These are phyloP conservation scores for Hygrocybe punicea DNA, from an alignment of 768 basidiomycete genomes.

Conservation along the genomic window DNA sequence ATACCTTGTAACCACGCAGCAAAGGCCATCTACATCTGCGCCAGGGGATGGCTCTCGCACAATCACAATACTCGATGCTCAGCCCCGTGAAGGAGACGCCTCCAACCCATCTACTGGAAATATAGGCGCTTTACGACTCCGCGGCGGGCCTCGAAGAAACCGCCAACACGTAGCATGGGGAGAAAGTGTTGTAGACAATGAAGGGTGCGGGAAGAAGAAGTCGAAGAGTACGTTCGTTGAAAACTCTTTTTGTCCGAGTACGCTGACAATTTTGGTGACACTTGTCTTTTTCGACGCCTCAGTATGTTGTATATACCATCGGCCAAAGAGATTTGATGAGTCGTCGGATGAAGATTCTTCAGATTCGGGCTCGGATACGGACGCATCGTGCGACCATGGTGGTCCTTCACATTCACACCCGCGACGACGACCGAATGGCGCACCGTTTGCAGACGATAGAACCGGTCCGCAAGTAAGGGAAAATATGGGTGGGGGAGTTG, in stretches of 20 bases:
- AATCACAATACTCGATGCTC: constrained; percentile 42
- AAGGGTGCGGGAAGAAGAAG: constrained; percentile 83
- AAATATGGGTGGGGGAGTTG: constrained; percentile 7
- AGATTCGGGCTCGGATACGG: constrained; percentile 45
- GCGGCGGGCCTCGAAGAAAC: constrained; percentile 47
- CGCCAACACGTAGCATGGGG: constrained; percentile 73
- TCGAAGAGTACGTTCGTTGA: constrained; percentile 81
- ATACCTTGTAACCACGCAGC: background rate
- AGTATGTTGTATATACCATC: constrained; percentile 97
- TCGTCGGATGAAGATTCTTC: constrained; percentile 58
- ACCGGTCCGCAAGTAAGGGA: constrained; percentile 7
- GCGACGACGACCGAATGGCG: background rate
- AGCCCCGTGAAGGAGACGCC: constrained; percentile 26
- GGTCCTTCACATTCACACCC: constrained; percentile 17
- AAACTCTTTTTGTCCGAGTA: background rate
- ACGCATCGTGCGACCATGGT: constrained; percentile 26
- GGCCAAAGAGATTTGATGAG: constrained; percentile 74
- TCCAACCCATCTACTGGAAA: constrained; percentile 19
- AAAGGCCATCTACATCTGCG: constrained; percentile 37
- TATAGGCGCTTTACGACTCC: constrained; percentile 57
- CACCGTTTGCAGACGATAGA: background rate
- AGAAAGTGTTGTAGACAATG: constrained; percentile 87
- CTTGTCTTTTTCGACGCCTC: background rate
- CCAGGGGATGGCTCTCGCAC: constrained; percentile 56
- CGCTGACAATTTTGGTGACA: background rate